Conservation (phyloP, 345 rosid species). For the Xanthoceras sorbifolium region DNA sequence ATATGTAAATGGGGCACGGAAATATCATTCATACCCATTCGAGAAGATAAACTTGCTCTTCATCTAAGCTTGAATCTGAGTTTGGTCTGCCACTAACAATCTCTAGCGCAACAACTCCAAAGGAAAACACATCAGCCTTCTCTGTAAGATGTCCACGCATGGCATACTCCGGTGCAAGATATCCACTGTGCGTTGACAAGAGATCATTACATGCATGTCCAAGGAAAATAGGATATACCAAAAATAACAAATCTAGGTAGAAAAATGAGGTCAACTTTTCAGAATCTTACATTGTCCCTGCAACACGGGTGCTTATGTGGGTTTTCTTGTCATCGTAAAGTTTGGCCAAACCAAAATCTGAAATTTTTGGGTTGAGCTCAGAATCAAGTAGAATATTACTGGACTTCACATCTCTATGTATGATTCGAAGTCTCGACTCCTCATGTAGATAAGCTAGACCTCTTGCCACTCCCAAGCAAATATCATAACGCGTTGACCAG, state of each 20-base stretch:
- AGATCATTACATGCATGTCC: background rate
- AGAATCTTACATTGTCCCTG: conserved; percentile 56
- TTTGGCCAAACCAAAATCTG: conserved; percentile 68
- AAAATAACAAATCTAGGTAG: conserved; percentile 34
- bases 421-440: conserved; percentile 56
- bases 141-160: conserved; percentile 46
- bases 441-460: conserved; percentile 60
- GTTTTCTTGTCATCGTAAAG: conserved; percentile 59
- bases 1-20: background rate
- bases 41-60: conserved; percentile 22
- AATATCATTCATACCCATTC: conserved; percentile 46
- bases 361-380: conserved; percentile 53
- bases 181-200: conserved; percentile 1
- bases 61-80: conserved; percentile 45
- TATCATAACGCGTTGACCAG: conserved; percentile 45
- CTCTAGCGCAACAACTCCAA: conserved; percentile 7
- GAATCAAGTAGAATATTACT: conserved; percentile 52
- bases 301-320: conserved; percentile 62
- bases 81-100: conserved; percentile 31
- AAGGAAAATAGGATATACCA: conserved; percentile 12
- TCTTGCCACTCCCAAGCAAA: conserved; percentile 53
- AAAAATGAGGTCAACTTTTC: conserved; percentile 22
- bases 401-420: conserved; percentile 60
- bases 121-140: conserved; percentile 39
- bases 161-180: conserved; percentile 46